Percentiles rank a stretch among this genome's conserved stretches.
phyloP scores from a whole-genome alignment of 345 rosid species.

The Aegle marmelos region DNA sequence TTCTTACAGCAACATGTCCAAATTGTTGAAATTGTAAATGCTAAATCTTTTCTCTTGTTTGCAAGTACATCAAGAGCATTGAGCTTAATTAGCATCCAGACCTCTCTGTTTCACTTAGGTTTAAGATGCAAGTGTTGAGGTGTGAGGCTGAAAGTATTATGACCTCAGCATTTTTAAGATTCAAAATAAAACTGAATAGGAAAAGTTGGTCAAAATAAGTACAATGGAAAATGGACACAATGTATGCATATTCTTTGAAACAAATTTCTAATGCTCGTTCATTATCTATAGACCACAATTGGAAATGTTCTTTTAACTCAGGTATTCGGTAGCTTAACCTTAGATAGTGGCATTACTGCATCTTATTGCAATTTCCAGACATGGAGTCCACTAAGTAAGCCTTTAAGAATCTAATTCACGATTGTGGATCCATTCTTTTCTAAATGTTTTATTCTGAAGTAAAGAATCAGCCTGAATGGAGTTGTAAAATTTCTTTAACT shows the following conservation, averaged over 20 bases:
- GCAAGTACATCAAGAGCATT: background rate
- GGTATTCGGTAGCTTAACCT: background rate
- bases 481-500: background rate
- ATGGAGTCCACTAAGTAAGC: background rate
- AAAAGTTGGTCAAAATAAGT: background rate
- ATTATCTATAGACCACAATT: background rate
- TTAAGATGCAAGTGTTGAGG: conserved; percentile 1
- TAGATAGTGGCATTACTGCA: background rate
- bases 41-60: conserved; percentile 12
- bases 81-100: background rate
- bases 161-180: background rate
- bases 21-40: conserved; percentile 85
- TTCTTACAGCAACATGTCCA: conserved; percentile 69
- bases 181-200: background rate
- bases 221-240: background rate
- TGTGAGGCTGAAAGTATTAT: conserved; percentile 8
- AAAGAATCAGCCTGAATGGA: background rate
- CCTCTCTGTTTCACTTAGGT: conserved; percentile 7
- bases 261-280: background rate
- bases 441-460: background rate
- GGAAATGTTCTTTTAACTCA: background rate
- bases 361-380: background rate
- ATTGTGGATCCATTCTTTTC: background rate
- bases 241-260: background rate
- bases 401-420: background rate